These are phyloP conservation scores for Leccinum boreale DNA, from an alignment of 768 basidiomycete genomes.

Conservation along the genomic window DNA sequence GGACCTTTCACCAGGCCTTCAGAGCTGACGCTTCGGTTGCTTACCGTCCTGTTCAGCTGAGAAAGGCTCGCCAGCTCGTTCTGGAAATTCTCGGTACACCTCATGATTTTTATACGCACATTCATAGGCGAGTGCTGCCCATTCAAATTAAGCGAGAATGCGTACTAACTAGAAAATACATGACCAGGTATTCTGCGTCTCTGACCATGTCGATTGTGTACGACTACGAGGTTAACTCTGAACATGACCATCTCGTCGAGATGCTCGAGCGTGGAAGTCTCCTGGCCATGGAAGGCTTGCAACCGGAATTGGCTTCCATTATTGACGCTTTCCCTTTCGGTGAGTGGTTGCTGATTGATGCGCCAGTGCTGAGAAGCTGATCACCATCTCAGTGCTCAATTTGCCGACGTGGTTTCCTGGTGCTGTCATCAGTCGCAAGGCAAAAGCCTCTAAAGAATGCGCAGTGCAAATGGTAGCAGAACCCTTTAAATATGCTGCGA, in stretches of 20 bases:
- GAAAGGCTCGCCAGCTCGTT: conserved; percentile 17
- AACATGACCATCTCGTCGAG: conserved; percentile 36
- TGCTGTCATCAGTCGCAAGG: conserved; percentile 25
- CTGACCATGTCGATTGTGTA: conserved; percentile 41
- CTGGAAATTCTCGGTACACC: conserved; percentile 12
- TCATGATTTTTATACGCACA: not conserved
- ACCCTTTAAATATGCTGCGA: conserved; percentile 13
- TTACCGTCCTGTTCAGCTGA: conserved; percentile 17
- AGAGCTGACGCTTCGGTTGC: conserved; percentile 10
- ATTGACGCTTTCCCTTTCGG: conserved; percentile 23
- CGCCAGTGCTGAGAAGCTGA: not conserved
- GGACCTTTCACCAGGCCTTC: conserved; percentile 24
- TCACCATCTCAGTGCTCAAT: conserved; percentile 13
- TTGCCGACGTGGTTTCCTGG: conserved; percentile 26
- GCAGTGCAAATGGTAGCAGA: conserved; percentile 12
- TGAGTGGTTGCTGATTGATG: not conserved
- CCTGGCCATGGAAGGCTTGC: conserved; percentile 11
- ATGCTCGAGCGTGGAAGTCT: conserved; percentile 34
- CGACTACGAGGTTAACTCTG: conserved; percentile 34
- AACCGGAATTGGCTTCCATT: conserved; percentile 16
- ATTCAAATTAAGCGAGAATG: too few species aligned
- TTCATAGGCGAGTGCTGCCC: conserved; percentile 6
- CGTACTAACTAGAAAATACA: not conserved
- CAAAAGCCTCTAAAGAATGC: conserved; percentile 3
- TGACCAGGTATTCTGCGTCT: conserved; percentile 30